These are phyloP conservation scores for Cystofilobasidium capitatum DNA, from an alignment of 768 basidiomycete species.

Conservation along the genomic window DNA sequence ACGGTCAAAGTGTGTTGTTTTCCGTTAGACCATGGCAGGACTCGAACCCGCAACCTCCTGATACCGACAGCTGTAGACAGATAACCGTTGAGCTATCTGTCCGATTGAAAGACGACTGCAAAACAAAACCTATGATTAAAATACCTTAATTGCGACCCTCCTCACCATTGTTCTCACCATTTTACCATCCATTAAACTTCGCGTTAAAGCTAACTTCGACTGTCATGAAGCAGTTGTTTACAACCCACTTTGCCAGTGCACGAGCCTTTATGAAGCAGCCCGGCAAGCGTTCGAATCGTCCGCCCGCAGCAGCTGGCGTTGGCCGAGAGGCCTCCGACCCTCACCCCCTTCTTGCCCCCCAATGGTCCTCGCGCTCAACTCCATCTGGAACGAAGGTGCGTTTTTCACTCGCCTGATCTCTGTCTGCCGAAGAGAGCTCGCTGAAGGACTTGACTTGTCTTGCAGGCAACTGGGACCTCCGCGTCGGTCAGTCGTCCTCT, in stretches of 20 bases:
- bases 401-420: not conserved
- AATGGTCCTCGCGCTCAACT: constrained; percentile 27
- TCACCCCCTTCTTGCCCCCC: too few species aligned
- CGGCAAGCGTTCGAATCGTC: not conserved
- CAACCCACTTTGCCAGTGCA: too few species aligned
- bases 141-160: too few species aligned
- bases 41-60: constrained; percentile 9
- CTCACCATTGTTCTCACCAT: too few species aligned
- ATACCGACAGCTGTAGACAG: not conserved
- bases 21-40: constrained; percentile 1
- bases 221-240: too few species aligned
- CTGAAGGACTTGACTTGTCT: not conserved
- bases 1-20: not conserved
- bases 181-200: too few species aligned
- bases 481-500: not conserved
- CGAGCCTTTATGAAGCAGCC: too few species aligned
- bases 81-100: not conserved
- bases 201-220: too few species aligned
- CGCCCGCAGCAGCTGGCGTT: not conserved
- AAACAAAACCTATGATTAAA: not conserved
- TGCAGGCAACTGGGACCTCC: not conserved
- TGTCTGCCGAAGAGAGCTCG: not conserved
- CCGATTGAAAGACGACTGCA: not conserved
- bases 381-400: constrained; percentile 25
- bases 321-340: not conserved